Conservation (phyloP, 495 filamentous ascomycete species). For the Entonaema liquescens region DNA sequence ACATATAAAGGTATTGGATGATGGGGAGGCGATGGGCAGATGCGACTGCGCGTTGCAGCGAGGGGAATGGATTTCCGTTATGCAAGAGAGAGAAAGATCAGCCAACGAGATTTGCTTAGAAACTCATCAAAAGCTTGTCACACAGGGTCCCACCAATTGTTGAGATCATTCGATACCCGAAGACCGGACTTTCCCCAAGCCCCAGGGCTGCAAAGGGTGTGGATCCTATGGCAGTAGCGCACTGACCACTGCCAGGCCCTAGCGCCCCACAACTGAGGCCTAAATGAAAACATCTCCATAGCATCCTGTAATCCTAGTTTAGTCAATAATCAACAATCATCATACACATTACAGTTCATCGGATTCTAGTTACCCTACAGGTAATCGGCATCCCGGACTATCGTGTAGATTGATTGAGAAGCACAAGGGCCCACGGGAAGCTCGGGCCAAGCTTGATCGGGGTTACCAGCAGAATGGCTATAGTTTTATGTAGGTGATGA, state of each 20-base stretch:
- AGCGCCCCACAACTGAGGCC: too few species aligned
- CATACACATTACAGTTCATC: too few species aligned
- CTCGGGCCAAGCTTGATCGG: slow-evolving; percentile 19
- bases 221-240: too few species aligned
- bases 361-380: too few species aligned
- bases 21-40: not conserved
- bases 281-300: too few species aligned
- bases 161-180: slow-evolving; percentile 28
- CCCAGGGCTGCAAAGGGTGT: not conserved
- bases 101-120: slow-evolving; percentile 13
- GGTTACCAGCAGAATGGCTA: not conserved
- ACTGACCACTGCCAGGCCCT: too few species aligned
- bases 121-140: slow-evolving; percentile 29
- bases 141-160: slow-evolving; percentile 17
- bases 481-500: not conserved
- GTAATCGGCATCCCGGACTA: too few species aligned
- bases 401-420: too few species aligned
- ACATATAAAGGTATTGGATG: not conserved
- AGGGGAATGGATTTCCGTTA: slow-evolving; percentile 9
- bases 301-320: too few species aligned
- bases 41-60: not conserved
- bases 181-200: slow-evolving; percentile 31
- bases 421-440: slow-evolving; percentile 4
- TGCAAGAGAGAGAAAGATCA: slow-evolving; percentile 4
- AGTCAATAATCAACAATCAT: too few species aligned